Conservation (phyloP, 1,284 basidiomycete species). For the Marasmius sp. region DNA sequence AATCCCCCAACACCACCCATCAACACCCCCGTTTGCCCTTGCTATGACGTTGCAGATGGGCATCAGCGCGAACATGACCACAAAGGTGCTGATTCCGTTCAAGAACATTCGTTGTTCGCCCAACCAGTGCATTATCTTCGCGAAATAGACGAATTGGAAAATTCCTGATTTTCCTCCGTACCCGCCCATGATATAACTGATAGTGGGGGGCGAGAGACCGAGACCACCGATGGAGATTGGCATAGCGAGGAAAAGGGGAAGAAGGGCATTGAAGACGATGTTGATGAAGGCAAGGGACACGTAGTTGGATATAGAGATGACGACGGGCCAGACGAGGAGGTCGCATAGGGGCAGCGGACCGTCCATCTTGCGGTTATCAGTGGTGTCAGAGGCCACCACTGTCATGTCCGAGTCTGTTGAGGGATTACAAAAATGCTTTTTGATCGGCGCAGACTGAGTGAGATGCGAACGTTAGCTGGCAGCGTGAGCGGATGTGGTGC, state of each 20-base stretch:
- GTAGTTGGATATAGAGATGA: constrained; percentile 27
- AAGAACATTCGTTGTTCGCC: constrained; percentile 25
- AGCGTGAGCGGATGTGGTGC: neutral
- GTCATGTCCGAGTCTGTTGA: neutral
- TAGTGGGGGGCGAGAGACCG: constrained; percentile 22
- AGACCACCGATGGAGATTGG: constrained; percentile 28
- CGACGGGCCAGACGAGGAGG: constrained; percentile 11
- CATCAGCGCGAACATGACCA: constrained; percentile 24
- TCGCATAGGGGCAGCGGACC: constrained; percentile 8
- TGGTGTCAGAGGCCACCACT: neutral
- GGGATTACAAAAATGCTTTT: neutral
- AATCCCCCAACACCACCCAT: constrained; percentile 25
- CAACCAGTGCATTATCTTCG: constrained; percentile 19
- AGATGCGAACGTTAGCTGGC: neutral
- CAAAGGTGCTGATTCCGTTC: constrained; percentile 15
- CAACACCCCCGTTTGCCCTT: constrained; percentile 15
- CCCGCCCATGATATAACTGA: constrained; percentile 24
- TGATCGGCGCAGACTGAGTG: neutral
- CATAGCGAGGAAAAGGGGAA: constrained; percentile 29
- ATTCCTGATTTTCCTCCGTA: constrained; percentile 25
- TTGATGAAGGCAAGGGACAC: constrained; percentile 28
- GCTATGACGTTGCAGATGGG: constrained; percentile 24
- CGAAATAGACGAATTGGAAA: constrained; percentile 26
- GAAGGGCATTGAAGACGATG: constrained; percentile 29
- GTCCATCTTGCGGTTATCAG: neutral